Evolutionary conservation across 140 eudicot genomes (phyloP).

Genomic region (Anethum foeniculum): DNA sequence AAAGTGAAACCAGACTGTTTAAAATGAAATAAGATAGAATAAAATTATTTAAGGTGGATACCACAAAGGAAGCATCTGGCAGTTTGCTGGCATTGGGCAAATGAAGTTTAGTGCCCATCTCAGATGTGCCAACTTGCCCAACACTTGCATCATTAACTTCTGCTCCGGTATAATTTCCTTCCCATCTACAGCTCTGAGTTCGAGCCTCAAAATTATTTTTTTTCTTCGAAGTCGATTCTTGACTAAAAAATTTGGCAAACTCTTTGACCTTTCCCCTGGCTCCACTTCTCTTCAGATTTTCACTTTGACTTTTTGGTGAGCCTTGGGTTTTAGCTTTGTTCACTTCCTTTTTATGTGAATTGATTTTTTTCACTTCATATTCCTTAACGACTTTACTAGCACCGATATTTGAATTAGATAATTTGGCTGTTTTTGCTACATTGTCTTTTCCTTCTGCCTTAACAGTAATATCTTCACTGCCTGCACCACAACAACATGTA

Average conservation of each 20-base stretch:
- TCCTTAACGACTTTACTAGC: constrained; percentile 26
- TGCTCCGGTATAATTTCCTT: constrained; percentile 10
- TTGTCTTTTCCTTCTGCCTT: constrained; percentile 35
- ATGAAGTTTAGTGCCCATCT: constrained; percentile 23
- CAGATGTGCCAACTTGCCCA: constrained; percentile 11
- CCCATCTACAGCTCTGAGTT: constrained; percentile 63
- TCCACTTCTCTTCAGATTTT: constrained; percentile 21
- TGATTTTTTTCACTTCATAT: constrained; percentile 20
- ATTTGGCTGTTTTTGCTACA: constrained; percentile 15
- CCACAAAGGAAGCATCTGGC: constrained; percentile 41
- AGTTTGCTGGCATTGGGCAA: constrained; percentile 17
- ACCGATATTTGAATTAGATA: constrained; percentile 12
- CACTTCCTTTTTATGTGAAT: constrained; percentile 21
- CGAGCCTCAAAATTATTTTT: constrained; percentile 17
- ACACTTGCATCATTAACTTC: constrained; percentile 23
- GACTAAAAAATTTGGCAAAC: constrained; percentile 54
- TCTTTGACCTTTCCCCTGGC: constrained; percentile 62
- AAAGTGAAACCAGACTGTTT: neutral
- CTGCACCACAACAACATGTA: constrained; percentile 23
- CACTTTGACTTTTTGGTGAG: constrained; percentile 31
- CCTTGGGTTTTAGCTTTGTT: constrained; percentile 21
- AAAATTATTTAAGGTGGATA: constrained; percentile 10
- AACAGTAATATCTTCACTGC: constrained; percentile 24
- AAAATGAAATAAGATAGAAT: neutral
- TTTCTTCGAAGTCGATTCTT: constrained; percentile 40